Evolutionary conservation across 192 early-diverging fungal species (phyloP).

Genomic region (Pilaira anomala): DNA sequence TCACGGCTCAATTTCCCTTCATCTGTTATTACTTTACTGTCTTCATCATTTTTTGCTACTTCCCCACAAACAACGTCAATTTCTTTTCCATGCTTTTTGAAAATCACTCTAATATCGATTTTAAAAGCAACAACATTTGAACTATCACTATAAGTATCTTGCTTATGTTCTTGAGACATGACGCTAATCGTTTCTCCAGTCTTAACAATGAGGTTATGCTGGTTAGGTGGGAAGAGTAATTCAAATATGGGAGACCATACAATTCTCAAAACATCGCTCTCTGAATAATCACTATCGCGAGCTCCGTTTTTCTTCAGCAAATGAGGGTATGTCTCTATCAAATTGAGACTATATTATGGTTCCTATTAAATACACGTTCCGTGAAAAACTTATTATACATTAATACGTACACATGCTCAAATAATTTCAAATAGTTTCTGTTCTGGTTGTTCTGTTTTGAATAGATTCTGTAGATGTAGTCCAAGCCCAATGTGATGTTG

Average conservation of each 20-base stretch:
- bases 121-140: conserved; percentile 18
- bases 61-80: conserved; percentile 15
- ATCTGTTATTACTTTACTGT: conserved; percentile 15
- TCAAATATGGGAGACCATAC: conserved; percentile 21
- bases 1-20: conserved; percentile 9
- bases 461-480: conserved; percentile 19
- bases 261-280: conserved; percentile 17
- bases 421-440: conserved; percentile 14
- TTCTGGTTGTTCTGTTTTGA: conserved; percentile 20
- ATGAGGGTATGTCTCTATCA: conserved; percentile 16
- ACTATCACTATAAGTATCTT: conserved; percentile 11
- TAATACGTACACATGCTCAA: conserved; percentile 14
- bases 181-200: conserved; percentile 14
- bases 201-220: conserved; percentile 15
- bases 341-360: conserved; percentile 21
- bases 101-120: conserved; percentile 24
- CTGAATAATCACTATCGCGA: conserved; percentile 18
- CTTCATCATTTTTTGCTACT: conserved; percentile 21
- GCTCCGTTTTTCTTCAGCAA: conserved; percentile 18
- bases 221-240: conserved; percentile 20
- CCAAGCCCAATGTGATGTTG: conserved; percentile 20
- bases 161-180: conserved; percentile 19
- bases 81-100: conserved; percentile 13
- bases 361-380: conserved; percentile 17
- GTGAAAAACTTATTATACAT: conserved; percentile 18